Evolutionary conservation across 208 protist genomes (phyloP), one percentile per base, ranked within the genome.

Genomic region (Leishmania turanica): DNA sequence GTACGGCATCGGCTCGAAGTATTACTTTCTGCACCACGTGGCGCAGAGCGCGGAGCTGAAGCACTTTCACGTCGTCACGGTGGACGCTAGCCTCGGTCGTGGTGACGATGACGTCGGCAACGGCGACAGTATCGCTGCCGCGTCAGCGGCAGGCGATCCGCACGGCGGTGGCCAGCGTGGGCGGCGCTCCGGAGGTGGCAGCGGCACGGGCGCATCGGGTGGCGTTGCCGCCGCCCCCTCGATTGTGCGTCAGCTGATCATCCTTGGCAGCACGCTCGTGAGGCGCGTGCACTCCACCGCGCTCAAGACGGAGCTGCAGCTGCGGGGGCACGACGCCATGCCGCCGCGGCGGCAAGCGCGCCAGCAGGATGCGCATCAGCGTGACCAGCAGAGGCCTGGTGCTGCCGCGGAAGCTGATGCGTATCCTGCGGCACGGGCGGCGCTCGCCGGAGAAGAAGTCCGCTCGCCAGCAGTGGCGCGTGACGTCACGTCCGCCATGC

Each of bases 1-100:
- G 17, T 95, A 92, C 81, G 94, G 94, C 24, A 82, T 94, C 65
- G 89, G 78, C 47, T 96, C 94, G 31, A 96, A 96, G 75, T 86
- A 84, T 60, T 93, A 93, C 74, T 97, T 97, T 74, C 90, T 97
- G 34, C 83, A 90, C 45, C 91, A 96, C 82, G 87, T 95, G 45
- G 75, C 84, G 11, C 90, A 94, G 60, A 89, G 85, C 60, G 89
- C 92, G 42, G 83, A 85, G 75, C 89, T 97, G 65, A 66, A 85
- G 31, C 17, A 76, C 40, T 85, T 87, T 51, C 53, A 54, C 1
- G 77, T 92, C 56, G 47, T 80, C n/a, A 83, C 86, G 1, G 80
- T 95, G 27, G 91, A 95, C 82, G 87, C 84, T 56, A 87, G 88
- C 75, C 78, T 75, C 37, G 84, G 84, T 4, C 66, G 73, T 21